A percentile compares a stretch with the other conserved stretches of the same genome.
These are phyloP conservation scores for Boechera divaricarpa DNA, from an alignment of 345 rosid species.

Conservation along the genomic window DNA sequence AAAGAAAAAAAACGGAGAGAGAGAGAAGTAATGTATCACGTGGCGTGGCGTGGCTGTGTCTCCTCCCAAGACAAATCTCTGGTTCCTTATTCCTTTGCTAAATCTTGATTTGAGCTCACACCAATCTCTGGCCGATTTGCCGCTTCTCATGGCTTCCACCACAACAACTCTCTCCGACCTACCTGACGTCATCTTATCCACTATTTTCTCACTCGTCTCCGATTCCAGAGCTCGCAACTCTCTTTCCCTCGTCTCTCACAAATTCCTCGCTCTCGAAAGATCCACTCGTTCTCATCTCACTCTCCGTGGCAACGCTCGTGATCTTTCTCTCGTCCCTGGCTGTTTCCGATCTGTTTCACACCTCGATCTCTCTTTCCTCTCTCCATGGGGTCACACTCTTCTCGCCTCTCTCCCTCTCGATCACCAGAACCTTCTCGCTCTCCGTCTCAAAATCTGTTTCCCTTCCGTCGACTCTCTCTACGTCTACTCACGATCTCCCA, in stretches of 20 bases:
- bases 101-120: too few relatives aligned
- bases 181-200: constrained; percentile 70
- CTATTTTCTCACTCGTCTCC: constrained; percentile 55
- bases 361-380: constrained; percentile 83
- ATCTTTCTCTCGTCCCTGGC: constrained; percentile 61
- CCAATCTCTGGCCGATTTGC: not conserved
- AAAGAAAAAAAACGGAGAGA: not conserved
- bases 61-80: constrained; percentile 39
- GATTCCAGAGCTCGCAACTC: constrained; percentile 78
- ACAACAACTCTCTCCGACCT: constrained; percentile 58
- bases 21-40: not conserved
- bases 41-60: not conserved
- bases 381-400: constrained; percentile 83
- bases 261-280: constrained; percentile 69
- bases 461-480: constrained; percentile 56
- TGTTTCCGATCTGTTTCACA: constrained; percentile 69
- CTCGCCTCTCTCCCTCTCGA: constrained; percentile 50
- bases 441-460: constrained; percentile 60
- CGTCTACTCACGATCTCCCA: constrained; percentile 66
- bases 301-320: constrained; percentile 89
- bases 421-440: constrained; percentile 58
- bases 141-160: constrained; percentile 34
- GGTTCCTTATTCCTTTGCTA: constrained; percentile 16
- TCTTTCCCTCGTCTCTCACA: constrained; percentile 68
- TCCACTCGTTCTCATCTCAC: constrained; percentile 75